Evolutionary conservation across 2,329 filamentous ascomycete genomes (phyloP), one percentile per base, ranked within the genome.

Genomic region (Alternaria angustiovoidea): DNA sequence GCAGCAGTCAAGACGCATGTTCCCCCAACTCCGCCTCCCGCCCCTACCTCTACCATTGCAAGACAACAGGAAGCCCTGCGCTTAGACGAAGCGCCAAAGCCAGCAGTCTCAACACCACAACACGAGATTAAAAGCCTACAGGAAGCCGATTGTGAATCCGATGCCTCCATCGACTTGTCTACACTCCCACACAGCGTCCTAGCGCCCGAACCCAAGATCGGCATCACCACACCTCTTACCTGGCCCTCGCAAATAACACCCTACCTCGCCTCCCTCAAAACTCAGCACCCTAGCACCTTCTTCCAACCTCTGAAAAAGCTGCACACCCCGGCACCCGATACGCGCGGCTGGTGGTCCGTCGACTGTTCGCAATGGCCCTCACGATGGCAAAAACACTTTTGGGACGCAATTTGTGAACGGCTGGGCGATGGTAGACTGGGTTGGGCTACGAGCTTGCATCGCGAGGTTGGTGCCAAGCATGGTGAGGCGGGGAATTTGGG

Each of bases 271-370:
- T 48, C 56, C 3, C 64, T 74, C 12, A 77, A 80, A 16, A 54
- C 59, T 9, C 69, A 75, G 11, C 69, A 77, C 20, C 57, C 68
- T 20, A 61, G 24, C 24, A 24, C 18, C 18, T 18, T 18, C 18
- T 83, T 78, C 64, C 71, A 70, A 22, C 79, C 80, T 16, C 43
- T 65, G 3, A 63, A 48, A 6, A 62, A 86, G 52, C 78, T 79
- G 1, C 82, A 89, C 4, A 72, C 77, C 0, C 78, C 90, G 1
- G 78, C 83, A 3, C 78, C 79, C 0, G 85, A 90, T 38, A 93
- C 96, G 75, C 85, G 94, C 16, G 94, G 93, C 0, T 88, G 91
- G 77, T 97, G 94, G 94, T 76, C 82, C 2, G 70, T 97, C 5
- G 81, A 88, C 64, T 88, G 85, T 65, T 72, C 78, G 0, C 51